These are phyloP conservation scores for Manihot esculenta DNA, from an alignment of 441 rosid genomes.

Conservation along the genomic window DNA sequence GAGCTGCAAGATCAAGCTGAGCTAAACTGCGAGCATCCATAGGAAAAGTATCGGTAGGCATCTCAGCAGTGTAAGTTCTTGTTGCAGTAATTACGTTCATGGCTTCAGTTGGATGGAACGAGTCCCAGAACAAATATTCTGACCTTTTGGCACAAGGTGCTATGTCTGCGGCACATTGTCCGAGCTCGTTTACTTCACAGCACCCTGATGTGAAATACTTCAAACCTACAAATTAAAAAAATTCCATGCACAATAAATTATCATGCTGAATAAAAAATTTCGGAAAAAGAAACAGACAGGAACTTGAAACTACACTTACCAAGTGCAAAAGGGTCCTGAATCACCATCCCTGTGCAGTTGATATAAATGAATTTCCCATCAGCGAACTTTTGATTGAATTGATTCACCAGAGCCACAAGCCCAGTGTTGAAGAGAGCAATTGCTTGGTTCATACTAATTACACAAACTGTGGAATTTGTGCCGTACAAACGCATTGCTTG, in stretches of 20 bases:
- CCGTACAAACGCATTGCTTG: not conserved
- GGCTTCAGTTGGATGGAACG: constrained; percentile 55
- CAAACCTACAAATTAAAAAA: constrained; percentile 51
- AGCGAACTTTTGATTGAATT: constrained; percentile 24
- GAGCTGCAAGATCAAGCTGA: not conserved
- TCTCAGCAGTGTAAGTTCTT: constrained; percentile 26
- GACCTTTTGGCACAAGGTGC: constrained; percentile 33
- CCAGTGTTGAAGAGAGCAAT: constrained; percentile 32
- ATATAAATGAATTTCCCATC: constrained; percentile 40
- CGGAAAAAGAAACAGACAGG: not conserved
- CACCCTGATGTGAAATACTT: constrained; percentile 33
- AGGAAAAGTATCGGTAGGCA: constrained; percentile 25
- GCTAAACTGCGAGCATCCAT: constrained; percentile 28
- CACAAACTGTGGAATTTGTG: constrained; percentile 26
- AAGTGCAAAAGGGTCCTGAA: not conserved
- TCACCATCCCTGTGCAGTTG: not conserved
- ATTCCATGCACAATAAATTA: not conserved
- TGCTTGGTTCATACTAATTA: constrained; percentile 28
- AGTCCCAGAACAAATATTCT: constrained; percentile 49
- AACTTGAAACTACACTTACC: not conserved
- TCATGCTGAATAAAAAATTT: no score
- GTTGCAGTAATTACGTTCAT: constrained; percentile 28
- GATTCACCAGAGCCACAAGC: constrained; percentile 30
- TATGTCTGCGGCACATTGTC: constrained; percentile 18
- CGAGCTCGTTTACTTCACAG: constrained; percentile 32